A percentile compares a stretch with the other conserved stretches of the same genome.
Conservation (phyloP, 2,329 filamentous ascomycete species). For the Epichloe festucae region DNA sequence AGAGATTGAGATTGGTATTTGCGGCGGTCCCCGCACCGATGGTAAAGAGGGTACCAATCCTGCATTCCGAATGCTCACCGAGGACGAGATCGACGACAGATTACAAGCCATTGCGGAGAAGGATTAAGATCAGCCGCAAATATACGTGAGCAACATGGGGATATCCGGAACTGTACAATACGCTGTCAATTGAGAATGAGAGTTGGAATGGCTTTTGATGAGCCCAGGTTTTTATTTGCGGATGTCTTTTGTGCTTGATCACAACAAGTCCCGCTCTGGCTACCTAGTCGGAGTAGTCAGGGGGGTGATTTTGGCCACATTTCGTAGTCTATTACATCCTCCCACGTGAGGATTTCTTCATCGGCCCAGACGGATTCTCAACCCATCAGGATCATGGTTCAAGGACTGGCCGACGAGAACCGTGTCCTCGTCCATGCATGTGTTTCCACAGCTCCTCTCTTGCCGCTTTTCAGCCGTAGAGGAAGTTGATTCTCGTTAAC, state of each 20-base stretch:
- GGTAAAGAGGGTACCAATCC: constrained; percentile 71
- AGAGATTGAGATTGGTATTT: constrained; percentile 95
- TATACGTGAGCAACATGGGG: neutral
- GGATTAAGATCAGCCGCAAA: constrained; percentile 47
- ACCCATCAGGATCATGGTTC: too few species aligned
- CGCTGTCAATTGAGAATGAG: constrained; percentile 1
- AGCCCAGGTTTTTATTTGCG: neutral
- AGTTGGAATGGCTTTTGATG: neutral
- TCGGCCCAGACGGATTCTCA: neutral
- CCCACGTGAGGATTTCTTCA: neutral
- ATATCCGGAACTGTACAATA: neutral
- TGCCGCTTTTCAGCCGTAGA: too few species aligned
- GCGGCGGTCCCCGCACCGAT: constrained; percentile 72
- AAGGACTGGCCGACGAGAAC: too few species aligned
- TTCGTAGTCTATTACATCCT: neutral
- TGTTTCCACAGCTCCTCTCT: too few species aligned
- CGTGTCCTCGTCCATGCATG: too few species aligned
- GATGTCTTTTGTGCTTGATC: too few species aligned
- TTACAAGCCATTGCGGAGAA: constrained; percentile 98
- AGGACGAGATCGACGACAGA: constrained; percentile 97
- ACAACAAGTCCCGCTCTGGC: neutral
- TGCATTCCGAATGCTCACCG: constrained; percentile 76
- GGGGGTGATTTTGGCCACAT: neutral
- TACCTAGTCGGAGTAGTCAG: neutral
- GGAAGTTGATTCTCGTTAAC: too few species aligned